Conservation (phyloP, 192 early-diverging fungal species). For the Backusella parvicylindrica region DNA sequence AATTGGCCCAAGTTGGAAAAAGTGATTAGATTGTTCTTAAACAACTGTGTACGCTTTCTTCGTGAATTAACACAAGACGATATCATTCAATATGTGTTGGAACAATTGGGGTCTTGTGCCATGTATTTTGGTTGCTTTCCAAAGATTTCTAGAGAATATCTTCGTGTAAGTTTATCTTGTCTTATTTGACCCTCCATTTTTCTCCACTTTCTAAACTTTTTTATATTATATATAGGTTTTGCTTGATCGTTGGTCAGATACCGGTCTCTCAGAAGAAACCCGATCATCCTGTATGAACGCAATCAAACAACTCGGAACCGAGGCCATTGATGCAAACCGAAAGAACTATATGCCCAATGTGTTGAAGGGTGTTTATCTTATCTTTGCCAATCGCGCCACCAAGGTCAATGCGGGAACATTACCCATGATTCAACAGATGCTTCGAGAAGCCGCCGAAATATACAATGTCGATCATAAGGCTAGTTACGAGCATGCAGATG, state of each 20-base stretch:
- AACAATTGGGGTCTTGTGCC: slow-evolving; percentile 67
- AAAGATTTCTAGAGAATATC: slow-evolving; percentile 74
- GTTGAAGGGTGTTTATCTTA: slow-evolving; percentile 79
- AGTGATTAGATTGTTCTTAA: slow-evolving; percentile 75
- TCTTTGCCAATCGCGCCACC: slow-evolving; percentile 69
- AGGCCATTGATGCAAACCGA: slow-evolving; percentile 11
- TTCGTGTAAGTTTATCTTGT: slow-evolving; percentile 51
- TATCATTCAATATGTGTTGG: slow-evolving; percentile 78
- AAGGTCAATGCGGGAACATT: slow-evolving; percentile 71
- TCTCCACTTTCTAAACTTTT: too few species aligned
- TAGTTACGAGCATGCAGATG: slow-evolving; percentile 87
- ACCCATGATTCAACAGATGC: slow-evolving; percentile 81
- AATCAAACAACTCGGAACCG: slow-evolving; percentile 47
- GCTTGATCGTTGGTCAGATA: slow-evolving; percentile 50
- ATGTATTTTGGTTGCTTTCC: slow-evolving; percentile 83
- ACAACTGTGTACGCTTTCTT: slow-evolving; percentile 67
- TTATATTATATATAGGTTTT: slow-evolving; percentile 32
- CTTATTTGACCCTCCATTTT: too few species aligned
- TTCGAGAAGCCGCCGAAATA: slow-evolving; percentile 85
- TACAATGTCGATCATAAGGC: slow-evolving; percentile 69
- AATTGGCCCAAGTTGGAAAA: slow-evolving; percentile 47
- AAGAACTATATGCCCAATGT: slow-evolving; percentile 19
- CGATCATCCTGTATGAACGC: slow-evolving; percentile 69
- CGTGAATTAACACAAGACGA: slow-evolving; percentile 75
- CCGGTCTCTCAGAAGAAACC: slow-evolving; percentile 53